Conservation (phyloP, 2,329 filamentous ascomycete species). For the Metarhizium rileyi region DNA sequence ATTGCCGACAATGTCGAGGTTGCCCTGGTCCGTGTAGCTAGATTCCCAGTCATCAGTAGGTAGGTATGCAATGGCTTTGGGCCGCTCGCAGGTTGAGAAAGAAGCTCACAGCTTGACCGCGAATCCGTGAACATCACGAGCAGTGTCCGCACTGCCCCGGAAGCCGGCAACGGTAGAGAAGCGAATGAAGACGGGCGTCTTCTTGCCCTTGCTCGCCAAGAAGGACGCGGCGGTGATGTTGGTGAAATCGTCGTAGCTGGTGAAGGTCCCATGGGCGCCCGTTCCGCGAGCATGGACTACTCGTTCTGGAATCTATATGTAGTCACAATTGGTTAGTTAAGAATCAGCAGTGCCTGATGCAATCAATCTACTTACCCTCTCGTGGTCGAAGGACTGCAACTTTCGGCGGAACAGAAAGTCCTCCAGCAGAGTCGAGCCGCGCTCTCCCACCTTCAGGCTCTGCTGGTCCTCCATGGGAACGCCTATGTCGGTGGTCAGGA, state of each 20-base stretch:
- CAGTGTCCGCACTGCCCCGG: conserved; percentile 59
- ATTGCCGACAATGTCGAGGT: conserved; percentile 58
- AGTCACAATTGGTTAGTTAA: not conserved
- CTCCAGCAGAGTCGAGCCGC: conserved; percentile 59
- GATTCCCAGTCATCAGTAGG: not conserved
- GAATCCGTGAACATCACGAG: conserved; percentile 64
- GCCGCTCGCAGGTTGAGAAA: not conserved
- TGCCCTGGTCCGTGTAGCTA: conserved; percentile 61
- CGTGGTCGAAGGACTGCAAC: conserved; percentile 61
- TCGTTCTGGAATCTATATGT: conserved; percentile 44
- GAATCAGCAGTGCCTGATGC: not conserved
- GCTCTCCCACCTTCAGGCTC: conserved; percentile 55
- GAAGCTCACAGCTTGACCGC: conserved; percentile 34
- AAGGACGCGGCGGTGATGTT: conserved; percentile 63
- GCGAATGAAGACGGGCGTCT: conserved; percentile 54
- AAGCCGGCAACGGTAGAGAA: conserved; percentile 67
- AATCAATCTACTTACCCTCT: conserved; percentile 39
- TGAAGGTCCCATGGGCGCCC: conserved; percentile 62
- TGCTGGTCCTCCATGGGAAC: conserved; percentile 58
- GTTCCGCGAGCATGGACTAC: conserved; percentile 62
- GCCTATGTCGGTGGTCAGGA: conserved; percentile 57
- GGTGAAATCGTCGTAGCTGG: conserved; percentile 53
- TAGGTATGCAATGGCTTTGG: not conserved
- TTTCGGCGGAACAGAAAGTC: conserved; percentile 67
- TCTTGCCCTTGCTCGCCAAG: conserved; percentile 44